A percentile compares a stretch with the other conserved stretches of the same genome.
phyloP scores from a whole-genome alignment of 2,329 filamentous ascomycete genomes.

The Pestalotiopsis sp. region DNA sequence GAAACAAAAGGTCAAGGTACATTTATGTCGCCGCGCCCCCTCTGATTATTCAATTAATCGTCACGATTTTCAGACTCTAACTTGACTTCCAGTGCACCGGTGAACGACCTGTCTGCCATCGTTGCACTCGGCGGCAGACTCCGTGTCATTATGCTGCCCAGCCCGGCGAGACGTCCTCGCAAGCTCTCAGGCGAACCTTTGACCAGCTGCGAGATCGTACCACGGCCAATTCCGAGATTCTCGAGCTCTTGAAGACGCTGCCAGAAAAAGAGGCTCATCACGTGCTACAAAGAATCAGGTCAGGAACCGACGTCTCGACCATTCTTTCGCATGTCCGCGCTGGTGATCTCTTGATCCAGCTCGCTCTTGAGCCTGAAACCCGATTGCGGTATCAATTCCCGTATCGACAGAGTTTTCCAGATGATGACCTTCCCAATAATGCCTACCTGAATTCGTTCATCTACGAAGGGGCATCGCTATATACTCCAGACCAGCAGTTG shows the following conservation, averaged over 20 bases:
- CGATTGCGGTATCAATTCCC: constrained; percentile 43
- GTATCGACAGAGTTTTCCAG: constrained; percentile 34
- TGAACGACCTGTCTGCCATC: constrained; percentile 30
- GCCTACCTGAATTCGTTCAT: constrained; percentile 33
- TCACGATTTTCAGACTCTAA: not conserved
- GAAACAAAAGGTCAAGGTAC: constrained; percentile 34
- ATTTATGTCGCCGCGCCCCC: constrained; percentile 5
- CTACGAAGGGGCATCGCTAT: constrained; percentile 25
- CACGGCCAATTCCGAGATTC: constrained; percentile 30
- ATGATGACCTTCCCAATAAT: constrained; percentile 27
- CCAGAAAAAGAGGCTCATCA: constrained; percentile 33
- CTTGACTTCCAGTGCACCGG: constrained; percentile 29
- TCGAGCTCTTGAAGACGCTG: constrained; percentile 24
- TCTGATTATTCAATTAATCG: not conserved
- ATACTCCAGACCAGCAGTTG: not conserved
- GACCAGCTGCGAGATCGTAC: constrained; percentile 29
- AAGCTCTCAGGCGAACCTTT: constrained; percentile 35
- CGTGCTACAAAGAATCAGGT: constrained; percentile 37
- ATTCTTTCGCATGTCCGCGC: constrained; percentile 37
- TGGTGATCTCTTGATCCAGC: constrained; percentile 40
- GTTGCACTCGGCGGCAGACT: constrained; percentile 29
- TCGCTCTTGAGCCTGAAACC: constrained; percentile 38
- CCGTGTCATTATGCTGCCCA: constrained; percentile 26
- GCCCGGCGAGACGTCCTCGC: constrained; percentile 31
- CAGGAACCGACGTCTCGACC: constrained; percentile 31